These are phyloP conservation scores for Fusarium secorum DNA, from an alignment of 2,329 filamentous ascomycete species.

Conservation along the genomic window DNA sequence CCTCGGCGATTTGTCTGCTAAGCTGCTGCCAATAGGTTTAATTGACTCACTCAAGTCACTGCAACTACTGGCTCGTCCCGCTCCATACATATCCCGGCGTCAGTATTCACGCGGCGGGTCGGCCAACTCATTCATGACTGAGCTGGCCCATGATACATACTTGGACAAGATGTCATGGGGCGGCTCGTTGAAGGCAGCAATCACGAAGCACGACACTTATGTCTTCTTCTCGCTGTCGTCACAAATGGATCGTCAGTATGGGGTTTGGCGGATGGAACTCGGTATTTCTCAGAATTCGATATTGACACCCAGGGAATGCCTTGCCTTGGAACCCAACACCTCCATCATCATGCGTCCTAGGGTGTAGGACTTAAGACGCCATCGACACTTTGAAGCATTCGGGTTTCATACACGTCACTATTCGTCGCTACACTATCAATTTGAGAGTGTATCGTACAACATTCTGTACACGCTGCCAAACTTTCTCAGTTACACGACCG, in stretches of 20 bases:
- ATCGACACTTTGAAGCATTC: constrained; percentile 8
- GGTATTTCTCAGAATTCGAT: not conserved
- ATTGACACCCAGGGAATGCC: not conserved
- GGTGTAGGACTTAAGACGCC: constrained; percentile 1
- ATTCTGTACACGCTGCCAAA: not conserved
- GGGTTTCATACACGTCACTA: not conserved
- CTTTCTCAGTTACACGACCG: constrained; percentile 10
- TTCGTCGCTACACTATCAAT: not conserved
- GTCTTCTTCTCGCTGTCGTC: not conserved
- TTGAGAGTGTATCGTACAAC: not conserved
- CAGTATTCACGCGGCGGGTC: constrained; percentile 10
- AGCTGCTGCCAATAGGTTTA: not conserved
- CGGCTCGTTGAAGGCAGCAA: not conserved
- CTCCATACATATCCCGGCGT: constrained; percentile 3
- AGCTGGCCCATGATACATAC: constrained; percentile 15
- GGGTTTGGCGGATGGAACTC: not conserved
- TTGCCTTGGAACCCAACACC: not conserved
- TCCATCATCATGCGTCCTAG: not conserved
- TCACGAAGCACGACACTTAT: not conserved
- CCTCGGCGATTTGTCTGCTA: constrained; percentile 16
- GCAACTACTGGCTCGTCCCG: constrained; percentile 5
- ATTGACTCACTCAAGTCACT: constrained; percentile 13
- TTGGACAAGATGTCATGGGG: not conserved
- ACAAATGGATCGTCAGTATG: not conserved
- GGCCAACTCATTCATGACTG: constrained; percentile 30